These are phyloP conservation scores for Pseudovirgaria hyperparasitica DNA, from an alignment of 2,329 filamentous ascomycete species.

Conservation along the genomic window DNA sequence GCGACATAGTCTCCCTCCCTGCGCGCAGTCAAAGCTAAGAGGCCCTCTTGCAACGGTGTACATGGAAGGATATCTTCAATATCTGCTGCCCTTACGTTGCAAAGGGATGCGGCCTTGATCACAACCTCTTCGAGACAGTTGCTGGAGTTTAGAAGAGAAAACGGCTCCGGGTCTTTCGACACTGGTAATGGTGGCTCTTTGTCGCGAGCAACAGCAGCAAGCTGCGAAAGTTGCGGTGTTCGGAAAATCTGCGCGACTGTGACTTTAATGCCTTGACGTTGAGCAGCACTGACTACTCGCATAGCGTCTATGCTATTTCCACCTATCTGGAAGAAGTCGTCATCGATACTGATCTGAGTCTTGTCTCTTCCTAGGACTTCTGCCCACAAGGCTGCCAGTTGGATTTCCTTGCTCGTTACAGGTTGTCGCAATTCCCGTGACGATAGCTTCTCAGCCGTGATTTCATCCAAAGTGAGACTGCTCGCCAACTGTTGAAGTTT, in stretches of 20 bases:
- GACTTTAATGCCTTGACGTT: conserved; percentile 35
- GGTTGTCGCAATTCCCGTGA: neutral
- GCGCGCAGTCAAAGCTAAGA: conserved; percentile 27
- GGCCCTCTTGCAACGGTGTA: conserved; percentile 28
- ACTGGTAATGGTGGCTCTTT: conserved; percentile 14
- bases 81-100: conserved; percentile 9
- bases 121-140: conserved; percentile 20
- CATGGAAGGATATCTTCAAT: conserved; percentile 31
- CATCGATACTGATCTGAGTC: conserved; percentile 37
- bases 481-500: conserved; percentile 8
- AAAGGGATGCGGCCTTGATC: conserved; percentile 24
- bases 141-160: conserved; percentile 17
- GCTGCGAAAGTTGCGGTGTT: conserved; percentile 30
- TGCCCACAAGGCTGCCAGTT: conserved; percentile 5
- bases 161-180: no score
- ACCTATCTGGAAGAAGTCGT: conserved; percentile 49
- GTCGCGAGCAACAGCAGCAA: conserved; percentile 28
- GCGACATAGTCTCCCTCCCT: conserved; percentile 25
- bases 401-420: conserved; percentile 1
- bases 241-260: conserved; percentile 45
- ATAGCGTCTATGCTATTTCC: conserved; percentile 50
- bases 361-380: conserved; percentile 2
- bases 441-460: conserved; percentile 11
- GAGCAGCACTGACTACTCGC: conserved; percentile 44
- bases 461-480: conserved; percentile 6